Percentiles rank a stretch among this genome's conserved stretches.
Conservation (phyloP, 768 basidiomycete species). For the Xerocomus spinulosus region DNA sequence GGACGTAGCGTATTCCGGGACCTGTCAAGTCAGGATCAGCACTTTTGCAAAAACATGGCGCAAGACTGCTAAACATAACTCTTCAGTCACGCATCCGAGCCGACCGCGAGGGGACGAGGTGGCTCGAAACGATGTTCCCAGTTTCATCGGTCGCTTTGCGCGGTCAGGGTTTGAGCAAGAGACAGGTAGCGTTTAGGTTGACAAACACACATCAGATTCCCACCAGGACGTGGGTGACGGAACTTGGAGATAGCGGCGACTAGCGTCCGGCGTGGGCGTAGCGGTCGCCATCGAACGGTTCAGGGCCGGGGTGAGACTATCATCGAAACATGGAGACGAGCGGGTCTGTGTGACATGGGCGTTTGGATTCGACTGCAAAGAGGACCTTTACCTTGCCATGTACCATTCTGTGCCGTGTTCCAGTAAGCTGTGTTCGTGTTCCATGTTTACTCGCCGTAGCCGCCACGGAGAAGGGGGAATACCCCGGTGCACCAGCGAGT, state of each 20-base stretch:
- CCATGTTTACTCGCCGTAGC: neutral
- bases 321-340: neutral
- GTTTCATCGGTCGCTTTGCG: constrained; percentile 1
- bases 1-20: neutral
- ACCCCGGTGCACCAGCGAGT: constrained; percentile 15
- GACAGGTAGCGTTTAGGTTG: neutral
- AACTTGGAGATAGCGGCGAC: constrained; percentile 14
- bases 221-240: constrained; percentile 9
- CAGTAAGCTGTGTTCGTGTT: neutral
- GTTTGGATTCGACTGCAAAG: neutral
- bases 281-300: neutral
- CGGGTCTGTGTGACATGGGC: neutral
- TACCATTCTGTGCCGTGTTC: neutral
- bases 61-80: constrained; percentile 7
- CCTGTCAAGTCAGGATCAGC: constrained; percentile 9
- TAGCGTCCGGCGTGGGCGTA: neutral
- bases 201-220: constrained; percentile 11
- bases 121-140: constrained; percentile 8
- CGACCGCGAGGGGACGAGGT: constrained; percentile 12
- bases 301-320: neutral
- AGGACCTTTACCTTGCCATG: constrained; percentile 1
- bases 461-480: constrained; percentile 9
- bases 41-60: neutral
- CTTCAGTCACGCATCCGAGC: constrained; percentile 18
- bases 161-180: neutral